Evolutionary conservation across 306 rosid species (phyloP), one percentile per base, ranked within the genome.

Genomic region (Hippophae tibetana): DNA sequence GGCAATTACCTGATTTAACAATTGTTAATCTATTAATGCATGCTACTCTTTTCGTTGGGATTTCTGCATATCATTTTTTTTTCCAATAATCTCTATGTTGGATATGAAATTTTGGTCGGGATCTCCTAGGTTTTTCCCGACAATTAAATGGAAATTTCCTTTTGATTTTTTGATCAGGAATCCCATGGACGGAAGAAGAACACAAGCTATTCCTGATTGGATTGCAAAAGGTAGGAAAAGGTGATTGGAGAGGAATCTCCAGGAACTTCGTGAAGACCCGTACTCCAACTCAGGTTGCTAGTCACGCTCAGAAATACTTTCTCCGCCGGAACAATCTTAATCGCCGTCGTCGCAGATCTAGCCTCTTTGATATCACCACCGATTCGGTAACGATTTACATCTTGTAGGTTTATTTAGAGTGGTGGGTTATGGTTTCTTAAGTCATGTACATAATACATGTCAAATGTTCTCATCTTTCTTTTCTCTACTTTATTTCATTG

Each of bases 291-390:
- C 99, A 93, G 84, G 99, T 93, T 5, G 99, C 99, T 0, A 93
- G 99, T 48, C 99, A 93, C 66, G 99, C 99, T 68, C 99, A 93
- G 70, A 93, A 93, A 25, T 93, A 93, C 82, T 93, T 80, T 71
- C 97, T 93, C 66, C 90, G 99, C 47, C 89, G 95, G 43, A 84
- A 71, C 76, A 93, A 93, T 45, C 84, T 80, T 66, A 93, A 88
- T 59, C 97, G 99, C 86, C 93, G 99, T 23, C 99, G 99, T 77
- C 99, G 99, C 64, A 80, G 99, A 82, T 88, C 99, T 61, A 93
- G 99, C 72, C 97, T 93, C 53, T 93, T 93, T 6, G 99, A 93
- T 44, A 93, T 93, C 81, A 93, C 99, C 65, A 84, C 99, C 2
- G 99, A 93, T 63, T 66, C 94, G 72, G 99, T 93, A 82, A 61